Evolutionary conservation across 2,329 filamentous ascomycete species (phyloP), one percentile per base, ranked within the genome.

Genomic region (Pseudocercospora macadamiae): DNA sequence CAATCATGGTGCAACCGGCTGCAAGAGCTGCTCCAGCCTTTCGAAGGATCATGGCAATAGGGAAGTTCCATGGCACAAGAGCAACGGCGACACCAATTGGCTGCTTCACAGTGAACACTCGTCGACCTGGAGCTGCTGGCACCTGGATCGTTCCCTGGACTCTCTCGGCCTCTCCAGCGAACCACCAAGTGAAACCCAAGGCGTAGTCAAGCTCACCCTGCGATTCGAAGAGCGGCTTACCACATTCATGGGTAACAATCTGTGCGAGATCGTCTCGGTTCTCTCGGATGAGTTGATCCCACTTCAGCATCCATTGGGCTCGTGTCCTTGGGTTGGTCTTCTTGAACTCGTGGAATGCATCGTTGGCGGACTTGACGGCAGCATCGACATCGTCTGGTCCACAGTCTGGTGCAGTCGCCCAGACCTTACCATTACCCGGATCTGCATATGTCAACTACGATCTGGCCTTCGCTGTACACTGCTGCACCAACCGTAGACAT

Each of bases 31-130:
- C 86, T 48, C 83, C 81, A 2, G 83, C 86, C 70, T 90, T 91
- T 28, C 88, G 79, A 53, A 89, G 72, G 5, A 89, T 81, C 84
- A 90, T 81, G 32, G 66, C 64, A 48, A 72, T 71, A 16, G 70
- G 70, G 54, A 73, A 89, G 67, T 90, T 89, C 88, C 88, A 90
- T 3, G 88, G 88, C 1, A 90, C 87, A 14, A 91, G 75, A 0
- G 87, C 88, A 0, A 82, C 87, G 0, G 83, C 80, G 9, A 89
- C 86, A 55, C 88, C 88, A 59, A 90, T 81, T 0, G 88, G 88
- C 73, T 90, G 88, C 77, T 93, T 93, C 66, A 92, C 82, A 0
- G 87, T 89, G 61, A 93, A 83, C 2, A 87, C 80, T 10, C 89
- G 80, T 4, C 89, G 79, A 28, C 85, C 84, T 0, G 89, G 84